These are phyloP conservation scores for Fagus crenata DNA, from an alignment of 306 rosid species.

Conservation along the genomic window DNA sequence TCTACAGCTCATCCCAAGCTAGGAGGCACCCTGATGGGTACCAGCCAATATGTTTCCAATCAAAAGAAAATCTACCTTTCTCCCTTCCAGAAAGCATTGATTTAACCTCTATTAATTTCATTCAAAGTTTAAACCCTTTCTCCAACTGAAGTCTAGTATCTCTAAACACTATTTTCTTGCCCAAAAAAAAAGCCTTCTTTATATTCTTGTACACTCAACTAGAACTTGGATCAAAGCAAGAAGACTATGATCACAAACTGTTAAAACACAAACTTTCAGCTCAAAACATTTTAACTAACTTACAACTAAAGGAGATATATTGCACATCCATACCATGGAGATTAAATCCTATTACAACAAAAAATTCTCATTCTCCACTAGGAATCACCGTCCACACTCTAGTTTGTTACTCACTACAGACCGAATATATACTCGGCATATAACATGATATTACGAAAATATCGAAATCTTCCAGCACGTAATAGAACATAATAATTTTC, in stretches of 20 bases:
- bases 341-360: no score
- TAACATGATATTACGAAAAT: neutral
- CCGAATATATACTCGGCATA: neutral
- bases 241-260: neutral
- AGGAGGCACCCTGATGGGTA: no score
- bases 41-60: no score
- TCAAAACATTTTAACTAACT: neutral
- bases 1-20: no score
- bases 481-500: conserved; percentile 5
- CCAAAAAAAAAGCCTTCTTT: neutral
- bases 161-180: neutral
- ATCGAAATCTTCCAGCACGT: neutral
- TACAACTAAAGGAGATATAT: neutral
- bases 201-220: neutral
- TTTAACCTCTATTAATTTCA: neutral
- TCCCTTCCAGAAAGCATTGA: neutral
- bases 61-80: no score
- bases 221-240: neutral
- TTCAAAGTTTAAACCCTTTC: neutral
- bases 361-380: no score
- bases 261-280: neutral
- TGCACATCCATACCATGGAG: neutral
- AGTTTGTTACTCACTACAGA: neutral
- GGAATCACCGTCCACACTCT: neutral
- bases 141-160: neutral